Conservation (phyloP, 176 grass and related monocot species). For the Lolium rigidum region DNA sequence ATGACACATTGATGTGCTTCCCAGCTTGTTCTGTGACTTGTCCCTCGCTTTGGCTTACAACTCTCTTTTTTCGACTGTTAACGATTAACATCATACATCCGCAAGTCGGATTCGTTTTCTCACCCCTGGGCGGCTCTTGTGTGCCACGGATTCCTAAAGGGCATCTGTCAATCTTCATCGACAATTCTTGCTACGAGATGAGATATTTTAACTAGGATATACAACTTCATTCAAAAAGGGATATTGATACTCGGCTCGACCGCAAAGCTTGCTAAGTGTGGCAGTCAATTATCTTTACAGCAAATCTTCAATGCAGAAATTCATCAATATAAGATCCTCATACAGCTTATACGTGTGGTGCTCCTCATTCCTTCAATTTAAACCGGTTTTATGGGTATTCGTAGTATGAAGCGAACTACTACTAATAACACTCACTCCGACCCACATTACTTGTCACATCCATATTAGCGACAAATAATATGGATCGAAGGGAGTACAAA, state of each 20-base stretch:
- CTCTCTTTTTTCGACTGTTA: background rate
- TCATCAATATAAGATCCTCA: background rate
- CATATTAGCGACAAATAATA: no score
- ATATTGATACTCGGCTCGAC: background rate
- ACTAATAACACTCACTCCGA: no score
- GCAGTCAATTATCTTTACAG: no score
- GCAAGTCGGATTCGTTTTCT: constrained; percentile 10
- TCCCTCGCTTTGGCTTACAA: background rate
- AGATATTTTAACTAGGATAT: constrained; percentile 22
- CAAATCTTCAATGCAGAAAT: background rate
- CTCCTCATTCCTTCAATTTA: background rate
- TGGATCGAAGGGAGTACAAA: no score
- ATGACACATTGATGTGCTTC: background rate
- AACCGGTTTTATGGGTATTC: background rate
- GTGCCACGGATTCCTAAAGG: background rate
- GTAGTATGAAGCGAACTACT: background rate
- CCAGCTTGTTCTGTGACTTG: background rate
- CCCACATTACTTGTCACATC: no score
- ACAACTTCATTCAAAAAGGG: background rate
- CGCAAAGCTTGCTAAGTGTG: background rate
- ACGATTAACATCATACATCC: background rate
- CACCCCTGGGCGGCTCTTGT: background rate
- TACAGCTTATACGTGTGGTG: background rate
- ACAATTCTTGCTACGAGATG: background rate
- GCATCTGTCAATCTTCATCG: background rate